Evolutionary conservation across 768 basidiomycete genomes (phyloP).

Genomic region (Podaxis rugospora): DNA sequence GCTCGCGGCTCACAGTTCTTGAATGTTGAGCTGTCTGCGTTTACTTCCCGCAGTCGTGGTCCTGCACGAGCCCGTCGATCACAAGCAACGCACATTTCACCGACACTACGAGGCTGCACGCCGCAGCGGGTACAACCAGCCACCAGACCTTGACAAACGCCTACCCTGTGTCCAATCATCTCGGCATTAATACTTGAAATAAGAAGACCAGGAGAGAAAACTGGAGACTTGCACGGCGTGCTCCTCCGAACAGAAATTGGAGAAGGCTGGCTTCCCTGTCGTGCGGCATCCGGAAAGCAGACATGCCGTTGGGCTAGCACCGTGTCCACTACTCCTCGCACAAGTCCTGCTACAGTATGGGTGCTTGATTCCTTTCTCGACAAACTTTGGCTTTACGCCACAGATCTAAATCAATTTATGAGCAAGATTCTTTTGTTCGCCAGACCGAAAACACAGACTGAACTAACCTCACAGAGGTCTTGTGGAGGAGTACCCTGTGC

Average conservation of each 20-base stretch:
- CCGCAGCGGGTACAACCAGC: constrained; percentile 47
- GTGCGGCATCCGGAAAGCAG: constrained; percentile 47
- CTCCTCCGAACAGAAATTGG: constrained; percentile 53
- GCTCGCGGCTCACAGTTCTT: constrained; percentile 42
- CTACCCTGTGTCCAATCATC: constrained; percentile 35
- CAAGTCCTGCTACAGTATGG: constrained; percentile 61
- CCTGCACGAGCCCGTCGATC: constrained; percentile 38
- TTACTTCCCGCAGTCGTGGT: constrained; percentile 45
- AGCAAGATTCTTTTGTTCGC: constrained; percentile 2
- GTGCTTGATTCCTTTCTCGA: constrained; percentile 56
- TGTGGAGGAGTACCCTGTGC: constrained; percentile 26
- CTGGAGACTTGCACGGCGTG: constrained; percentile 48
- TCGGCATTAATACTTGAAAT: constrained; percentile 3
- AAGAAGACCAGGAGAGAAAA: background rate
- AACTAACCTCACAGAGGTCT: constrained; percentile 45
- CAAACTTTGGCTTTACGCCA: constrained; percentile 54
- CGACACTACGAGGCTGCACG: constrained; percentile 39
- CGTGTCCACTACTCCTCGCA: constrained; percentile 40
- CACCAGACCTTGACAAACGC: constrained; percentile 44
- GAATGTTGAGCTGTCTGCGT: constrained; percentile 40
- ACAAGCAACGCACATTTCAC: constrained; percentile 46
- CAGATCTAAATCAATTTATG: constrained; percentile 39
- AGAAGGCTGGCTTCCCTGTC: constrained; percentile 44
- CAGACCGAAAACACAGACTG: background rate
- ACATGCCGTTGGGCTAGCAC: constrained; percentile 36